These are phyloP conservation scores for Penicillium maclennaniae DNA, from an alignment of 495 filamentous ascomycete genomes.

Conservation along the genomic window DNA sequence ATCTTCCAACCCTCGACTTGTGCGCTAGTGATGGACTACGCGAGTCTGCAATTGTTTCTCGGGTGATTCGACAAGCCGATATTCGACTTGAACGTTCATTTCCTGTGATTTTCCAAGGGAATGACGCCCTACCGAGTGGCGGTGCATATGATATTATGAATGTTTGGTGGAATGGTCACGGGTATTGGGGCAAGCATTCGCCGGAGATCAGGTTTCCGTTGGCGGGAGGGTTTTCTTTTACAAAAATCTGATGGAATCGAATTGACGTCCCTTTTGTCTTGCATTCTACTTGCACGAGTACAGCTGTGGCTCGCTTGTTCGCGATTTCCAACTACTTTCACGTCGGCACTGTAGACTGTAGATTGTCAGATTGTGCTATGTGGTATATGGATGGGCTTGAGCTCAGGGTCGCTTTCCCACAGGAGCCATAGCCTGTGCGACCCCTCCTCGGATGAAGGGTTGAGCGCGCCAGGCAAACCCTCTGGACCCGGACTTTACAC, in stretches of 20 bases:
- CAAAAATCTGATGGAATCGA: conserved; percentile 33
- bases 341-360: not conserved
- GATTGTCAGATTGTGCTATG: not conserved
- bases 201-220: conserved; percentile 8
- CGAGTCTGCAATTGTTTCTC: conserved; percentile 6
- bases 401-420: not conserved
- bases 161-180: conserved; percentile 1
- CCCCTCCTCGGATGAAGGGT: too few relatives aligned
- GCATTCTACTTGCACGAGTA: not conserved
- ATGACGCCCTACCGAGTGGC: not conserved
- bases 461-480: too few relatives aligned
- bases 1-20: conserved; percentile 12
- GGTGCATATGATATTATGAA: not conserved
- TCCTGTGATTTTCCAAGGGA: not conserved
- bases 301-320: not conserved
- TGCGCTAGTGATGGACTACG: conserved; percentile 25
- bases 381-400: not conserved
- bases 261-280: conserved; percentile 28
- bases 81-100: not conserved
- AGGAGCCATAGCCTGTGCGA: too few relatives aligned
- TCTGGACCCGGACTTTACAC: too few relatives aligned
- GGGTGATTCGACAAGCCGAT: not conserved
- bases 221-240: conserved; percentile 19
- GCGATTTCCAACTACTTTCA: too few relatives aligned
- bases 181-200: conserved; percentile 2